Evolutionary conservation across 129 eudicot genomes (phyloP).

Genomic region (Chrysanthemum lavandulifolium): DNA sequence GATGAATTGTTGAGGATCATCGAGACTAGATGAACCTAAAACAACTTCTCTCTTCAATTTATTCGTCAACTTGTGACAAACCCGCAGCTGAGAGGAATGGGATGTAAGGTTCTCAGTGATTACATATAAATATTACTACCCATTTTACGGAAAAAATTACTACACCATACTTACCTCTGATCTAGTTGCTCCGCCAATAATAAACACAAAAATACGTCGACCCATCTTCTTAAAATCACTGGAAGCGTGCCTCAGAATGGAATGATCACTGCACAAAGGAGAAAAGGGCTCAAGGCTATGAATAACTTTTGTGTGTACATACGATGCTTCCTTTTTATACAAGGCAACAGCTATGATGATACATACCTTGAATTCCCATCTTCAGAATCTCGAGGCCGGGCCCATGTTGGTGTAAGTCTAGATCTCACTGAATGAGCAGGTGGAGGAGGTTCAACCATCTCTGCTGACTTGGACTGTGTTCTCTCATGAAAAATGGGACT

Average conservation of each 20-base stretch:
- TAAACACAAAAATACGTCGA: constrained; percentile 76
- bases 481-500: constrained; percentile 74
- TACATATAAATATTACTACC: neutral
- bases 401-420: constrained; percentile 72
- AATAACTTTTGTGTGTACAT: neutral
- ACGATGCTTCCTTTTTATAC: too few relatives aligned
- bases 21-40: constrained; percentile 83
- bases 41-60: constrained; percentile 72
- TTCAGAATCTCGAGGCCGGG: constrained; percentile 73
- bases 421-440: constrained; percentile 77
- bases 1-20: constrained; percentile 79
- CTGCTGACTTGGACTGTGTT: constrained; percentile 41
- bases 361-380: constrained; percentile 83
- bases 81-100: constrained; percentile 57
- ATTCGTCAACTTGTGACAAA: constrained; percentile 67
- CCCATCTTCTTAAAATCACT: constrained; percentile 85
- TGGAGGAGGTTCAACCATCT: constrained; percentile 35
- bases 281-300: neutral
- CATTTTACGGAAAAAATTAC: too few relatives aligned
- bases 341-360: neutral
- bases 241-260: constrained; percentile 68
- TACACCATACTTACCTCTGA: constrained; percentile 53
- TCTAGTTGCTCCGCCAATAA: constrained; percentile 88
- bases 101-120: neutral
- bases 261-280: constrained; percentile 48